These are phyloP conservation scores for Ormosia semicastrata DNA, from an alignment of 306 rosid genomes.

Conservation along the genomic window DNA sequence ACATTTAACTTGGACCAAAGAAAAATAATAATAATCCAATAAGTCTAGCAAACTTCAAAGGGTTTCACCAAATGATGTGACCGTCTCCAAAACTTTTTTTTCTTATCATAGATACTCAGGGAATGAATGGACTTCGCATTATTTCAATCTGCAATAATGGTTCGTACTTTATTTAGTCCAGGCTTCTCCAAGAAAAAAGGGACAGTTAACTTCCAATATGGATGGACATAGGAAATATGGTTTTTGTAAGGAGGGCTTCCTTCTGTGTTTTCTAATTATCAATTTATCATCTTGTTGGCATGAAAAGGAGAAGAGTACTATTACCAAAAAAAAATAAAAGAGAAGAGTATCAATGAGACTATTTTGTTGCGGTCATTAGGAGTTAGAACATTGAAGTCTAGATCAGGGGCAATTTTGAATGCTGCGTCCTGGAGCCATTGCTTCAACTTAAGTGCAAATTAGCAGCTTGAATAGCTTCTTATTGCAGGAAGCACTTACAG, in stretches of 20 bases:
- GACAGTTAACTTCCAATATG: background rate
- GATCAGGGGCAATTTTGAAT: background rate
- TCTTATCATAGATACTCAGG: background rate
- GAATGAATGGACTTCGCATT: background rate
- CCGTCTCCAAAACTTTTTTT: background rate
- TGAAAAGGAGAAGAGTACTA: background rate
- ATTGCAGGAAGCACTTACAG: background rate
- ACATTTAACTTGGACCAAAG: too few species aligned
- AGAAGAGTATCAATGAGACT: background rate
- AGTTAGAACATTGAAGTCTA: background rate
- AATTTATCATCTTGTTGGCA: background rate
- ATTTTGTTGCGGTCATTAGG: background rate
- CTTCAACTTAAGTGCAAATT: background rate
- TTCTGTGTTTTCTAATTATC: background rate
- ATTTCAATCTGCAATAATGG: background rate
- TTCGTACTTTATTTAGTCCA: background rate
- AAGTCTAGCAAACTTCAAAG: background rate
- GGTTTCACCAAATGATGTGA: background rate
- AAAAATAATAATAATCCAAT: background rate
- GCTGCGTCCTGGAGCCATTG: constrained; percentile 9
- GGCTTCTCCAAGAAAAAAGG: background rate
- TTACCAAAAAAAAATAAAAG: background rate
- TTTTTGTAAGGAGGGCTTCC: background rate
- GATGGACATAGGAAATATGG: background rate
- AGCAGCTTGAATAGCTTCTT: background rate